These are phyloP conservation scores for Fusarium mundagurra DNA, from an alignment of 2,329 filamentous ascomycete genomes.

Conservation along the genomic window DNA sequence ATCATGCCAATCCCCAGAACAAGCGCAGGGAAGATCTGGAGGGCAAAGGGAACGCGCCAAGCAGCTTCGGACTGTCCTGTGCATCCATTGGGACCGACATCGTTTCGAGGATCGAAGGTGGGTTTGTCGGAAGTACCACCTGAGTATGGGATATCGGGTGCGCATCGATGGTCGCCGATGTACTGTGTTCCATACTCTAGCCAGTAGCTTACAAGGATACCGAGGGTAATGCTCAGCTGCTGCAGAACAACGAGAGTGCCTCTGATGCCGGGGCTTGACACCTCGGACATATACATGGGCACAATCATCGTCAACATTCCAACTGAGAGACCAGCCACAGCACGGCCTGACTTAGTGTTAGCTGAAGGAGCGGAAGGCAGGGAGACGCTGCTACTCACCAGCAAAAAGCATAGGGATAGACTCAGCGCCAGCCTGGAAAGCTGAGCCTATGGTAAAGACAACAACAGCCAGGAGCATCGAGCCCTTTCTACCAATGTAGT, in stretches of 20 bases:
- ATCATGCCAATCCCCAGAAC: constrained; percentile 38
- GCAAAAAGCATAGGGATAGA: constrained; percentile 54
- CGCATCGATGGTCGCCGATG: constrained; percentile 26
- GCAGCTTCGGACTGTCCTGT: constrained; percentile 20
- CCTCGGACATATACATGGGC: constrained; percentile 57
- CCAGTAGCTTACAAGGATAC: constrained; percentile 46
- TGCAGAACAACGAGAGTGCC: constrained; percentile 57
- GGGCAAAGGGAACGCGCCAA: constrained; percentile 44
- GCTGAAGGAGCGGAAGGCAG: too few relatives aligned
- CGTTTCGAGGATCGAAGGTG: not conserved
- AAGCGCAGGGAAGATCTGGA: constrained; percentile 44
- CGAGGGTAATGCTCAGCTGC: constrained; percentile 46
- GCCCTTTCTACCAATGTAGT: constrained; percentile 45
- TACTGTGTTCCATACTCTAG: constrained; percentile 45
- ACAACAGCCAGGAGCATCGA: constrained; percentile 48
- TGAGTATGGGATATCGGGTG: not conserved
- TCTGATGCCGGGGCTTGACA: constrained; percentile 59
- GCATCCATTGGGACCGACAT: not conserved
- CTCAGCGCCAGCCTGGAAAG: constrained; percentile 54
- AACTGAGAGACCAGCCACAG: not conserved
- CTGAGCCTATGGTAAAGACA: constrained; percentile 53
- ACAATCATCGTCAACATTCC: constrained; percentile 46
- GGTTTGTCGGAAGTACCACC: not conserved
- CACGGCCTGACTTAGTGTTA: not conserved
- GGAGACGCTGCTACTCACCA: constrained; percentile 30